Evolutionary conservation across 805 yeast species (phyloP).

Genomic region (Barnettozyma sucrosica): DNA sequence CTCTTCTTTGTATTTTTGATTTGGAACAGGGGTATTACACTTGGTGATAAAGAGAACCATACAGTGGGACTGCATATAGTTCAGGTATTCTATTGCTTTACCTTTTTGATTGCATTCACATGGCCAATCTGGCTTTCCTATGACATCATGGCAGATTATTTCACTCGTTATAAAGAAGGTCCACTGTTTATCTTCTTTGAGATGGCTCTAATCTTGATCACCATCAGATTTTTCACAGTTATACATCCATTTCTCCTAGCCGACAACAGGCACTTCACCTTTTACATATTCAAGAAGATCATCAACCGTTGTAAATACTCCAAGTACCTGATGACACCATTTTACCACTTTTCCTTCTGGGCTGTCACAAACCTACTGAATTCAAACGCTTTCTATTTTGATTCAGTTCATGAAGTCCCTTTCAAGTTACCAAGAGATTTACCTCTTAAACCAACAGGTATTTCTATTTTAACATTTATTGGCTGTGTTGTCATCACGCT

Average conservation of each 20-base stretch:
- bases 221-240: slow-evolving; percentile 57
- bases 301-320: slow-evolving; percentile 45
- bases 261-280: slow-evolving; percentile 90
- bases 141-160: slow-evolving; percentile 36
- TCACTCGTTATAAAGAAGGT: slow-evolving; percentile 23
- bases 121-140: slow-evolving; percentile 67
- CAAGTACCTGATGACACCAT: slow-evolving; percentile 49
- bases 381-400: slow-evolving; percentile 31
- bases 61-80: slow-evolving; percentile 62
- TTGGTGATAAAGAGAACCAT: slow-evolving; percentile 91
- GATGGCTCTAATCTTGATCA: slow-evolving; percentile 33
- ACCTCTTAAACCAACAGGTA: slow-evolving; percentile 38
- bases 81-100: slow-evolving; percentile 73
- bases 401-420: slow-evolving; percentile 31
- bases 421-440: slow-evolving; percentile 29
- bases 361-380: slow-evolving; percentile 32
- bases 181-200: slow-evolving; percentile 29
- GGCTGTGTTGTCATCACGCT: slow-evolving; percentile 54
- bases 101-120: slow-evolving; percentile 60
- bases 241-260: slow-evolving; percentile 89
- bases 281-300: slow-evolving; percentile 72
- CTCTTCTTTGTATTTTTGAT: slow-evolving; percentile 53
- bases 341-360: slow-evolving; percentile 57
- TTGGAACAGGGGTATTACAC: slow-evolving; percentile 75
- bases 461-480: slow-evolving; percentile 45